phyloP scores from a whole-genome alignment of 2,329 filamentous ascomycete genomes.

The Cryphonectria naterciae region DNA sequence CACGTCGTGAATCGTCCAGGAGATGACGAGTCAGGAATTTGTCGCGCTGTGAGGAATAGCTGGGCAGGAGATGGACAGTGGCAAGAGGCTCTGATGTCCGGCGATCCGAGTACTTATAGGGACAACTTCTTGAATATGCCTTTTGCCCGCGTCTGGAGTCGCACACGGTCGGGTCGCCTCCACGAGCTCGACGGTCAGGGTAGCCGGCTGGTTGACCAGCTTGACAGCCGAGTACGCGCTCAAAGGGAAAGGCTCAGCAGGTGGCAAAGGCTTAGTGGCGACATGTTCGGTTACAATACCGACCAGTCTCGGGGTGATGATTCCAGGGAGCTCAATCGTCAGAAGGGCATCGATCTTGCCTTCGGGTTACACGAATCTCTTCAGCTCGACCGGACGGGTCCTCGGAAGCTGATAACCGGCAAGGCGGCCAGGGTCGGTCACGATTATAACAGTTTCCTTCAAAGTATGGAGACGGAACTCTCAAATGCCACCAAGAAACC shows the following conservation, averaged over 20 bases:
- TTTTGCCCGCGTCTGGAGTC: conserved; percentile 74
- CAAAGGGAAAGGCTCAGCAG: conserved; percentile 71
- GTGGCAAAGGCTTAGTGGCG: conserved; percentile 72
- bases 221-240: conserved; percentile 68
- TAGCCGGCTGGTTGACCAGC: conserved; percentile 66
- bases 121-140: conserved; percentile 68
- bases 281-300: conserved; percentile 45
- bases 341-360: conserved; percentile 55
- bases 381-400: conserved; percentile 44
- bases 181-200: conserved; percentile 55
- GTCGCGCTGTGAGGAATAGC: conserved; percentile 67
- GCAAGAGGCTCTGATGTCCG: conserved; percentile 71
- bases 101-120: conserved; percentile 59
- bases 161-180: conserved; percentile 63
- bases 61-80: conserved; percentile 81
- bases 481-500: conserved; percentile 33
- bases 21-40: conserved; percentile 53
- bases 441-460: conserved; percentile 51
- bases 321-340: conserved; percentile 31
- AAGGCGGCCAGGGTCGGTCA: conserved; percentile 37
- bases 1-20: conserved; percentile 39
- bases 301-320: conserved; percentile 34
- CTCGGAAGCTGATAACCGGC: conserved; percentile 34
- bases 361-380: conserved; percentile 58
- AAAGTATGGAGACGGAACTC: conserved; percentile 48